Evolutionary conservation across 1,139 yeast species (phyloP).

Genomic region (Pichia sp.): DNA sequence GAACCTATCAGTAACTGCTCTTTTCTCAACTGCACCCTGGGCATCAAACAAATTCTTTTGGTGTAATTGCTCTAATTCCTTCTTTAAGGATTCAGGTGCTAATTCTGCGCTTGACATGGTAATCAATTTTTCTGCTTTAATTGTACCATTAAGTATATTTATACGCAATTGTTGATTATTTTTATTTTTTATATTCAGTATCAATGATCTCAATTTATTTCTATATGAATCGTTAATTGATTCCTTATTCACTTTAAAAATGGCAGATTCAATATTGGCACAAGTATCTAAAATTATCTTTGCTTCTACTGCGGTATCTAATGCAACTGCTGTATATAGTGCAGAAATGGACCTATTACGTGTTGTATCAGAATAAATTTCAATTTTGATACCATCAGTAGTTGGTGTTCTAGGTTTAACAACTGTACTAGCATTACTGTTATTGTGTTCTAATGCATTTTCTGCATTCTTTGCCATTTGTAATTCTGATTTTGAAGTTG

Average conservation of each 20-base stretch:
- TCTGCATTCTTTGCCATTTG: conserved; percentile 5
- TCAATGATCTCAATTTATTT: conserved; percentile 74
- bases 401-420: conserved; percentile 65
- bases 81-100: conserved; percentile 86
- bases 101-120: conserved; percentile 85
- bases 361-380: conserved; percentile 58
- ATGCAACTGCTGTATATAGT: conserved; percentile 80
- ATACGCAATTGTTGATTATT: conserved; percentile 79
- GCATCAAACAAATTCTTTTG: conserved; percentile 92
- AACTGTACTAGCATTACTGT: conserved; percentile 36
- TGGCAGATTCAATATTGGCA: conserved; percentile 66
- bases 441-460: background rate
- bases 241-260: conserved; percentile 53
- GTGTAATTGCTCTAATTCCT: conserved; percentile 78
- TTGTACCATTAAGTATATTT: conserved; percentile 58
- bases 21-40: conserved; percentile 94
- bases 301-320: conserved; percentile 61
- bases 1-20: conserved; percentile 94
- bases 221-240: conserved; percentile 56
- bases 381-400: conserved; percentile 71
- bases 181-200: conserved; percentile 80
- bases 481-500: background rate
- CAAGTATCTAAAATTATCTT: conserved; percentile 55
- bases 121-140: conserved; percentile 59
- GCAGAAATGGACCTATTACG: conserved; percentile 83